phyloP scores from a whole-genome alignment of 257 asterid genomes.

The Scutellaria minor region DNA sequence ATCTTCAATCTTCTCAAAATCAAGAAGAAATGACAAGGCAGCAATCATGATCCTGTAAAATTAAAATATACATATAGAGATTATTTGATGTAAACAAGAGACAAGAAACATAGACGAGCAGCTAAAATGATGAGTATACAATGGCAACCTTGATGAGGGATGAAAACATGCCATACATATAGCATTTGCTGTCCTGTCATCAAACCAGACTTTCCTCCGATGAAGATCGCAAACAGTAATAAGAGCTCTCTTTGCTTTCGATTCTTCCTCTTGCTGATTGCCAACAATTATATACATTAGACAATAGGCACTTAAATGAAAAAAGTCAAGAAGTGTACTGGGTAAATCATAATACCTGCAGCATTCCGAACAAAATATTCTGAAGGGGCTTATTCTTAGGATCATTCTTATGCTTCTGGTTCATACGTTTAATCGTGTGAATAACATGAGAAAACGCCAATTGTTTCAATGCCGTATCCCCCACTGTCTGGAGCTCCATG shows the following conservation, averaged over 20 bases:
- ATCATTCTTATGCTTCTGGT: constrained; percentile 90
- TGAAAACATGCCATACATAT: constrained; percentile 90
- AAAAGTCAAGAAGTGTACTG: constrained; percentile 21
- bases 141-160: constrained; percentile 63
- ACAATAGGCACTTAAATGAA: not conserved
- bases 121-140: not conserved
- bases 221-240: constrained; percentile 78
- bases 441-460: constrained; percentile 80
- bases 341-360: constrained; percentile 63
- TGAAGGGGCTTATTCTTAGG: constrained; percentile 80
- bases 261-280: constrained; percentile 88
- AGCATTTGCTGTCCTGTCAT: constrained; percentile 93
- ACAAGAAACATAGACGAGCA: constrained; percentile 4
- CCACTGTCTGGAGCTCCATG: constrained; percentile 92
- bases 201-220: constrained; percentile 87
- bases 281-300: constrained; percentile 29
- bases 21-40: constrained; percentile 87
- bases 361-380: constrained; percentile 69
- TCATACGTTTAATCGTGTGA: constrained; percentile 71
- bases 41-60: constrained; percentile 90
- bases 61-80: constrained; percentile 25
- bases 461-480: constrained; percentile 61
- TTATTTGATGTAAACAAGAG: constrained; percentile 14
- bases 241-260: constrained; percentile 80
- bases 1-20: constrained; percentile 82